phyloP scores from a whole-genome alignment of 2,329 filamentous ascomycete genomes.

The Mycosphaerelloides madeirae region DNA sequence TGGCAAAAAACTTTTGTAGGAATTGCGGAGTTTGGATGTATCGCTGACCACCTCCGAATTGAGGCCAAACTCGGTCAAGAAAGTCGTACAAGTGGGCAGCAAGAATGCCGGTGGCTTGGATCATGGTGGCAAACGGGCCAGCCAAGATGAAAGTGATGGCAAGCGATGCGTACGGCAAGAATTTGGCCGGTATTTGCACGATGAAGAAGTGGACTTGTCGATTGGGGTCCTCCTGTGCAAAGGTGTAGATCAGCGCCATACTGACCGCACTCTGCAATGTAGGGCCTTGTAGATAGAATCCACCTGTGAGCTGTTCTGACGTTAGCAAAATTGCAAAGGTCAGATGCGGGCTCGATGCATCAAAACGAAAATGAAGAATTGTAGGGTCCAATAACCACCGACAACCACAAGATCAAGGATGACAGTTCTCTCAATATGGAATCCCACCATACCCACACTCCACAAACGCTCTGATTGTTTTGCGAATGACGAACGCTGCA shows the following conservation, averaged over 20 bases:
- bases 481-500: constrained; percentile 49
- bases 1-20: constrained; percentile 61
- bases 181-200: constrained; percentile 75
- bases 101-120: constrained; percentile 72
- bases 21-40: constrained; percentile 69
- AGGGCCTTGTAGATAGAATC: constrained; percentile 47
- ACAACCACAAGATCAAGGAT: constrained; percentile 50
- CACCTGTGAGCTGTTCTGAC: constrained; percentile 29
- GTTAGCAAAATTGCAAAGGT: constrained; percentile 28
- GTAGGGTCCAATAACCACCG: constrained; percentile 64
- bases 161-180: constrained; percentile 76
- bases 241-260: constrained; percentile 78
- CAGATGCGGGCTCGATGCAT: too few species aligned
- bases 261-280: constrained; percentile 59
- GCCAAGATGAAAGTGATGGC: constrained; percentile 65
- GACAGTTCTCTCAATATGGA: constrained; percentile 49
- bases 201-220: constrained; percentile 74
- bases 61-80: constrained; percentile 78
- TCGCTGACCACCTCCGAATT: constrained; percentile 78
- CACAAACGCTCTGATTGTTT: constrained; percentile 41
- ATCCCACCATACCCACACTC: constrained; percentile 51
- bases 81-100: constrained; percentile 92
- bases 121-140: constrained; percentile 53
- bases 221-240: constrained; percentile 77
- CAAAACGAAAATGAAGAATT: constrained; percentile 35